Percentiles rank a stretch among this genome's conserved stretches.
These are phyloP conservation scores for Wickerhamomyces bisporus DNA, from an alignment of 805 yeast genomes.

Conservation along the genomic window DNA sequence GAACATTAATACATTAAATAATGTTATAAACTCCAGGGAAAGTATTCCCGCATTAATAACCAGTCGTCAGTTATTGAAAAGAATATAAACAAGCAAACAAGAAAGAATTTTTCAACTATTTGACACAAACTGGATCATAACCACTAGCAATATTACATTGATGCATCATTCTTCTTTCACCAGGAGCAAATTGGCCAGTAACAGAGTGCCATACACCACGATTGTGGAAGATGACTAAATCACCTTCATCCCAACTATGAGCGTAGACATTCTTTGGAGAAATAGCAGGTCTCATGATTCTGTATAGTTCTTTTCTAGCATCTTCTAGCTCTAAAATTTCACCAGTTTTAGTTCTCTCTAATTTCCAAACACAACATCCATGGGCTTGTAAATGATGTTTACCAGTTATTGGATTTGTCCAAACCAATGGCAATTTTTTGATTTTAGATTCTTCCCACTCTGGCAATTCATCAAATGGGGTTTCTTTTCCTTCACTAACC, in stretches of 20 bases:
- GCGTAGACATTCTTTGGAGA: conserved; percentile 69
- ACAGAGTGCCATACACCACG: conserved; percentile 91
- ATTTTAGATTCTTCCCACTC: conserved; percentile 77
- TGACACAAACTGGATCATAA: conserved; percentile 47
- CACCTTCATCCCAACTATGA: conserved; percentile 81
- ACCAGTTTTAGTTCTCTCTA: conserved; percentile 51
- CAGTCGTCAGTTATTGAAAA: no score
- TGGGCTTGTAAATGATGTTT: conserved; percentile 82
- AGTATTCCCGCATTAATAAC: no score
- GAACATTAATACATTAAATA: no score
- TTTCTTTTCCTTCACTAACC: conserved; percentile 74
- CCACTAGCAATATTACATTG: conserved; percentile 91
- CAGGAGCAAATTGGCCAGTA: conserved; percentile 78
- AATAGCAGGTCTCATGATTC: conserved; percentile 82
- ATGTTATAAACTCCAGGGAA: no score
- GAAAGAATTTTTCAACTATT: no score
- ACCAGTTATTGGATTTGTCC: conserved; percentile 88
- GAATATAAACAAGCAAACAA: no score
- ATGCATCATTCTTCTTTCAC: conserved; percentile 83
- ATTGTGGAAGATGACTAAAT: conserved; percentile 80
- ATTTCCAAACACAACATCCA: conserved; percentile 76
- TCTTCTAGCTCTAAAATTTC: conserved; percentile 57
- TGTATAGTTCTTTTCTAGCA: conserved; percentile 69
- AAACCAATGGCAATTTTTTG: conserved; percentile 77
- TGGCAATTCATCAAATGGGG: conserved; percentile 63